phyloP scores from a whole-genome alignment of 257 asterid species.

The Solanum lycopersicoides region DNA sequence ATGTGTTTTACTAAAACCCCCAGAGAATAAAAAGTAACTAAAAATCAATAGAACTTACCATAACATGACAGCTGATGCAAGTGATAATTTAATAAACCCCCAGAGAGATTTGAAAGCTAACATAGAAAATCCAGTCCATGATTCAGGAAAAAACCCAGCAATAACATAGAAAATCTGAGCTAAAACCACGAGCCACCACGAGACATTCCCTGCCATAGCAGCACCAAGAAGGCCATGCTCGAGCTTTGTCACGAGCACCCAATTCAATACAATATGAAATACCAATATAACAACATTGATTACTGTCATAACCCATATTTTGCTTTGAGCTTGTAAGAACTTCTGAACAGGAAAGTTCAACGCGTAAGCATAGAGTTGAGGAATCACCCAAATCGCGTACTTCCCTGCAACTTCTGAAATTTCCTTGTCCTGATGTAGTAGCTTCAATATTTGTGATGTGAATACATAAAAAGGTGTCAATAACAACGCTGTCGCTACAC shows the following conservation, averaged over 20 bases:
- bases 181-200: slow-evolving; percentile 76
- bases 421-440: slow-evolving; percentile 27
- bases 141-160: slow-evolving; percentile 54
- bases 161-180: slow-evolving; percentile 68
- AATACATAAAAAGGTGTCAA: slow-evolving; percentile 55
- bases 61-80: slow-evolving; percentile 82
- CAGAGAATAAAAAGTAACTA: background rate
- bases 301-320: slow-evolving; percentile 70
- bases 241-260: slow-evolving; percentile 49
- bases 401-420: slow-evolving; percentile 58
- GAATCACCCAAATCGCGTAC: slow-evolving; percentile 57
- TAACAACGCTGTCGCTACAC: slow-evolving; percentile 31
- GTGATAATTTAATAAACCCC: slow-evolving; percentile 60
- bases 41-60: slow-evolving; percentile 35
- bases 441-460: slow-evolving; percentile 37
- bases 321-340: slow-evolving; percentile 84
- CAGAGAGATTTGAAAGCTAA: slow-evolving; percentile 49
- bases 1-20: no score
- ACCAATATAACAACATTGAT: slow-evolving; percentile 38
- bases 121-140: slow-evolving; percentile 77
- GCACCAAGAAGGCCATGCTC: slow-evolving; percentile 64
- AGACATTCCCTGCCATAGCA: slow-evolving; percentile 66
- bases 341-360: slow-evolving; percentile 70
- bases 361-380: slow-evolving; percentile 73
- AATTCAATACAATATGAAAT: slow-evolving; percentile 52